Percentiles rank a stretch among this genome's conserved stretches.
Evolutionary conservation across 1,284 basidiomycete genomes (phyloP).

Genomic region (Sanghuangporus sanghuang): DNA sequence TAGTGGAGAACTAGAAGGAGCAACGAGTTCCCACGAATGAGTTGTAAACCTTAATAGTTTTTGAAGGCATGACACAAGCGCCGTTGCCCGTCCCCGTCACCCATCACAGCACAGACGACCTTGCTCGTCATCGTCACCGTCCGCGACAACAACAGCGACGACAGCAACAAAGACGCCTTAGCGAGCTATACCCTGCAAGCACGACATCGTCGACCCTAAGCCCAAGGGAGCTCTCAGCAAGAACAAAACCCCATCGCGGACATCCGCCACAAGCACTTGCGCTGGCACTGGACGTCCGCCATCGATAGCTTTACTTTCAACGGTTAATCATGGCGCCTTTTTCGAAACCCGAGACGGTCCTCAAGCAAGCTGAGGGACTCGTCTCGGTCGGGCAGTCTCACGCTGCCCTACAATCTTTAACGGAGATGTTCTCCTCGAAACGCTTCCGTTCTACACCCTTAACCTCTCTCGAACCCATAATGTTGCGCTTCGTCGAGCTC

Average conservation of each 20-base stretch:
- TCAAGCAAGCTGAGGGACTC: slow-evolving; percentile 90
- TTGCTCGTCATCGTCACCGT: background rate
- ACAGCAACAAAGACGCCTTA: background rate
- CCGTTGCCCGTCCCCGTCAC: background rate
- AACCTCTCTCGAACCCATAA: slow-evolving; percentile 90
- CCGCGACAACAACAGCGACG: too few relatives aligned
- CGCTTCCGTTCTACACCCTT: slow-evolving; percentile 92
- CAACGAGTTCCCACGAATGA: background rate
- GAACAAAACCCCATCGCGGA: background rate
- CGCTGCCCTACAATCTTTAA: slow-evolving; percentile 84
- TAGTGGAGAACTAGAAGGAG: background rate
- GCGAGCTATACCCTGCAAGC: background rate
- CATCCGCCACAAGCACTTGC: background rate
- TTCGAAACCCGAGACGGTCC: slow-evolving; percentile 86
- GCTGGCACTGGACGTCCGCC: slow-evolving; percentile 10
- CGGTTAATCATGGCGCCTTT: slow-evolving; percentile 71
- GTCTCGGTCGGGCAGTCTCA: slow-evolving; percentile 86
- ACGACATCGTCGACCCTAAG: background rate
- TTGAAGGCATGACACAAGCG: slow-evolving; percentile 8
- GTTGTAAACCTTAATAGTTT: slow-evolving; percentile 12
- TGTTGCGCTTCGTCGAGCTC: slow-evolving; percentile 90
- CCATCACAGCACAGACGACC: background rate
- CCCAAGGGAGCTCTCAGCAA: background rate
- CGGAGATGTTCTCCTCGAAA: slow-evolving; percentile 91
- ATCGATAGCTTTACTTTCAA: background rate